These are phyloP conservation scores for barley (Hordeum vulgare) DNA, from an alignment of 176 grass and related monocot genomes.

Conservation along the genomic window MorexV3_pseudomolecules_assembly NC_058519.1:665282113-665282612, in stretches of 20 bases:
- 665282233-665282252: slow-evolving; percentile 68
- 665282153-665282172: slow-evolving; percentile 75
- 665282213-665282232: slow-evolving; percentile 68
- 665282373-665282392: slow-evolving; percentile 54
- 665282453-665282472: slow-evolving; percentile 93
- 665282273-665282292: slow-evolving; percentile 55
- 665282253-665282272: slow-evolving; percentile 58
- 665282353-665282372: slow-evolving; percentile 45
- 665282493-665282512: slow-evolving; percentile 83
- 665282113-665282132: slow-evolving; percentile 37
- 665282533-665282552: slow-evolving; percentile 47
- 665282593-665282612: neutral
- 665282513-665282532: slow-evolving; percentile 82
- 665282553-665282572: neutral
- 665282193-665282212: slow-evolving; percentile 81
- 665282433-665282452: slow-evolving; percentile 86
- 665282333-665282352: slow-evolving; percentile 79
- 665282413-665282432: slow-evolving; percentile 73
- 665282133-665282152: slow-evolving; percentile 63
- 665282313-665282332: slow-evolving; percentile 51
- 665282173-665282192: slow-evolving; percentile 86
- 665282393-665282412: slow-evolving; percentile 88
- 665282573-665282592: neutral
- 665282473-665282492: slow-evolving; percentile 87
- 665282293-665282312: slow-evolving; percentile 84